A percentile compares a stretch with the other conserved stretches of the same genome.
phyloP scores from a whole-genome alignment of 2,329 filamentous ascomycete species.

The Diplocarpon mali region DNA sequence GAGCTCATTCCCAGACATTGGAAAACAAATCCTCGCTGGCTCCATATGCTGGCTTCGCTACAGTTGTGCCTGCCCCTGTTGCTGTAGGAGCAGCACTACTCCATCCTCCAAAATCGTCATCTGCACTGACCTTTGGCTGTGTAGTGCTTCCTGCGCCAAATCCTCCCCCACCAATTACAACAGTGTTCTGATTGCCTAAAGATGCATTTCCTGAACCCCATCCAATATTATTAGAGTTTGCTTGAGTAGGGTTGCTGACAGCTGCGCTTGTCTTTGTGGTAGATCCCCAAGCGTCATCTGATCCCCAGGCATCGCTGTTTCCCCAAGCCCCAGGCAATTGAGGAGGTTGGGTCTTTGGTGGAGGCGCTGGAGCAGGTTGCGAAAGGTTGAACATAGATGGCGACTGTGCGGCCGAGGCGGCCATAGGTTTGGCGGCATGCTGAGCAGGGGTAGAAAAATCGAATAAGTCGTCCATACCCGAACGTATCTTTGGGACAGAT shows the following conservation, averaged over 20 bases:
- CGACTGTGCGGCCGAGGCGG: slow-evolving; percentile 29
- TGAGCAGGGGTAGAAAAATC: slow-evolving; percentile 52
- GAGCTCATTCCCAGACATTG: slow-evolving; percentile 75
- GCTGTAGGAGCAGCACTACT: slow-evolving; percentile 56
- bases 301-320: slow-evolving; percentile 57
- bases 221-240: slow-evolving; percentile 48
- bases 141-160: slow-evolving; percentile 39
- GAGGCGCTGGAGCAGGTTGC: slow-evolving; percentile 33
- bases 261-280: slow-evolving; percentile 42
- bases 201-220: slow-evolving; percentile 39
- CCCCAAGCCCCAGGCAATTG: slow-evolving; percentile 29
- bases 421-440: slow-evolving; percentile 29
- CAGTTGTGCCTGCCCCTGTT: slow-evolving; percentile 31
- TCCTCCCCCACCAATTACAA: slow-evolving; percentile 52
- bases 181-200: slow-evolving; percentile 49
- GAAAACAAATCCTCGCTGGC: slow-evolving; percentile 81
- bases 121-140: slow-evolving; percentile 62
- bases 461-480: slow-evolving; percentile 69
- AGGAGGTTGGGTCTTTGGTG: slow-evolving; percentile 31
- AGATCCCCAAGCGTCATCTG: slow-evolving; percentile 68
- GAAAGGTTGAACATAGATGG: slow-evolving; percentile 74
- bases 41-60: slow-evolving; percentile 48
- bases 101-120: slow-evolving; percentile 97
- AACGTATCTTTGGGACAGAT: slow-evolving; percentile 30
- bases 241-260: slow-evolving; percentile 33